These are phyloP conservation scores for Oryza brachyantha DNA, from an alignment of 176 grass and related monocot genomes.

Conservation along the genomic window DNA sequence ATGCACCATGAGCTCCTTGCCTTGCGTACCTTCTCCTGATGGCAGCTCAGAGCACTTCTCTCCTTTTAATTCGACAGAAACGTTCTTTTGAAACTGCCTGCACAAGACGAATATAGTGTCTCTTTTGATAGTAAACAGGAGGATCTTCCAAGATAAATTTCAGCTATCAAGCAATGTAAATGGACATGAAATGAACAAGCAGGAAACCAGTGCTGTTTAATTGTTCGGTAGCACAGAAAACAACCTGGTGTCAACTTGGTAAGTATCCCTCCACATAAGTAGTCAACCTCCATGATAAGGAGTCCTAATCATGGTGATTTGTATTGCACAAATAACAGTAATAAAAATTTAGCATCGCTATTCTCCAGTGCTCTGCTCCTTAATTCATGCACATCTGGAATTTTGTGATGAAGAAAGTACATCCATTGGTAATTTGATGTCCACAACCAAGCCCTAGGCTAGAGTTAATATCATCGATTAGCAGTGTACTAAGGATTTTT, in stretches of 20 bases:
- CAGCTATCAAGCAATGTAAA: conserved; percentile 11
- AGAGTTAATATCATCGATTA: not conserved
- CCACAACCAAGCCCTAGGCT: not conserved
- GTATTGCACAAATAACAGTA: not conserved
- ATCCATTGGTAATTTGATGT: not conserved
- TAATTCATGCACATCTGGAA: not conserved
- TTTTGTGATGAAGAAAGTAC: not conserved
- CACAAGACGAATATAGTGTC: conserved; percentile 24
- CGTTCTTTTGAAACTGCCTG: conserved; percentile 64
- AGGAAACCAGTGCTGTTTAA: not conserved
- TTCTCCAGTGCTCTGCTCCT: not conserved
- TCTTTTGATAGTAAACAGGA: conserved; percentile 5
- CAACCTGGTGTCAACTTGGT: too few species aligned
- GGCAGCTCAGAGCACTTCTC: conserved; percentile 9
- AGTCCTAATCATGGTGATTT: not conserved
- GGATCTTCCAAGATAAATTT: not conserved
- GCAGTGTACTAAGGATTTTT: not conserved
- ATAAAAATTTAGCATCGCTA: not conserved
- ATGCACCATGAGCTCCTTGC: not conserved
- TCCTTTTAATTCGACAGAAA: conserved; percentile 32
- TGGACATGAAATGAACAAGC: not conserved
- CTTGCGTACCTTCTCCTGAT: conserved; percentile 33
- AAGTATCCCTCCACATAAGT: not conserved
- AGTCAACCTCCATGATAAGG: not conserved
- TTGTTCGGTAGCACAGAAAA: not conserved